A percentile compares a stretch with the other conserved stretches of the same genome.
These are phyloP conservation scores for Aspergillus bombycis DNA, from an alignment of 2,329 filamentous ascomycete genomes.

Conservation along the genomic window DNA sequence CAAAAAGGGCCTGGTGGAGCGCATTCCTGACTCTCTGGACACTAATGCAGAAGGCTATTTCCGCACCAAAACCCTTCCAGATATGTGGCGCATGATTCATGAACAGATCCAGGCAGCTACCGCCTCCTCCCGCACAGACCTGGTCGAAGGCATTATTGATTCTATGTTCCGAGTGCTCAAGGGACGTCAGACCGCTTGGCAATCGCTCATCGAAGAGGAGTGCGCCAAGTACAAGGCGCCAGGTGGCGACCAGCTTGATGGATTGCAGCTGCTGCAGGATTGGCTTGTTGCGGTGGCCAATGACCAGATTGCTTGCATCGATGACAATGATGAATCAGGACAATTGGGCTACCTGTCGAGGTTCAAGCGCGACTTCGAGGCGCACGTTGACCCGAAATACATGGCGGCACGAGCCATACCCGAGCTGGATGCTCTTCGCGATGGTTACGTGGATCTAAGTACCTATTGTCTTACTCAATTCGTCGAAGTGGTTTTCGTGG, in stretches of 20 bases:
- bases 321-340: conserved; percentile 77
- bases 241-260: conserved; percentile 59
- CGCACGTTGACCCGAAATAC: conserved; percentile 79
- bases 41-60: conserved; percentile 88
- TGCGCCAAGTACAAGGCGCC: conserved; percentile 68
- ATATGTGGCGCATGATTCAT: conserved; percentile 96
- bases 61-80: conserved; percentile 86
- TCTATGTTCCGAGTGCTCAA: conserved; percentile 91
- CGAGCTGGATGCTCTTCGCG: conserved; percentile 75
- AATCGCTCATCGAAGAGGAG: conserved; percentile 86
- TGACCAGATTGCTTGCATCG: conserved; percentile 97
- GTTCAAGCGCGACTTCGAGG: conserved; percentile 81
- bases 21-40: conserved; percentile 79
- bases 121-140: conserved; percentile 82
- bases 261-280: conserved; percentile 74
- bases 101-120: conserved; percentile 87
- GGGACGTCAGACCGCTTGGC: conserved; percentile 80
- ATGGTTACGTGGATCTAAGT: conserved; percentile 92
- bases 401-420: conserved; percentile 69
- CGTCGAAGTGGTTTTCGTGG: conserved; percentile 80
- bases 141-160: conserved; percentile 92
- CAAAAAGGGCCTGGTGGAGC: conserved; percentile 75
- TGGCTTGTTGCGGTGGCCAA: conserved; percentile 97
- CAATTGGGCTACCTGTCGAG: conserved; percentile 80
- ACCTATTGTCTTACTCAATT: conserved; percentile 92